Percentiles rank a stretch among this genome's conserved stretches.
Conservation (phyloP, 176 grass and related monocot species). For the Eragrostis nindensis region DNA sequence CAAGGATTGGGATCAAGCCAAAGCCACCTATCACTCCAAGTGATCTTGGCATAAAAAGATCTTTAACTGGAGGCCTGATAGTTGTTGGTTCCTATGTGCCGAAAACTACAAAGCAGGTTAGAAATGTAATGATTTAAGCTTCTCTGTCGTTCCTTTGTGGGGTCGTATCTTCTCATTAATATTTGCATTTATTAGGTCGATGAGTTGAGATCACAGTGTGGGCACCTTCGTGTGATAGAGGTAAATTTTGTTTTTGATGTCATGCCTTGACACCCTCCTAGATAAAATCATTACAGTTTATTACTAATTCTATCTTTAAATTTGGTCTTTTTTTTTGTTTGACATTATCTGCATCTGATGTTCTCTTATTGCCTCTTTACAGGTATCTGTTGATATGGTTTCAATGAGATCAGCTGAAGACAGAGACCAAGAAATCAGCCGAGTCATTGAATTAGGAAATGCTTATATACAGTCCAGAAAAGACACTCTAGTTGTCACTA, state of each 20-base stretch:
- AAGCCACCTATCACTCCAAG: conserved; percentile 72
- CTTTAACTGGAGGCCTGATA: conserved; percentile 86
- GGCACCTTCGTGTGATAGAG: conserved; percentile 74
- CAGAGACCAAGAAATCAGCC: conserved; percentile 79
- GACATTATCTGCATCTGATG: conserved; percentile 35
- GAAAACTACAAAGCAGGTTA: conserved; percentile 98
- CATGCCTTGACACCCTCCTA: conserved; percentile 10
- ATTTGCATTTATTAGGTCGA: conserved; percentile 70
- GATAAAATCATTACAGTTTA: conserved; percentile 30
- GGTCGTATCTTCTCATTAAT: conserved; percentile 28
- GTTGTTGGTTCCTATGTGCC: conserved; percentile 98
- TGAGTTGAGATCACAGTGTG: conserved; percentile 62
- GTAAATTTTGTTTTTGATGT: conserved; percentile 50
- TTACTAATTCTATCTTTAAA: conserved; percentile 21
- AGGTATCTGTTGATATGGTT: conserved; percentile 89
- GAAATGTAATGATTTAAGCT: conserved; percentile 10
- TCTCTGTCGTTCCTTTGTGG: not conserved
- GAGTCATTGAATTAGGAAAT: conserved; percentile 71
- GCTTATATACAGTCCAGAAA: conserved; percentile 73
- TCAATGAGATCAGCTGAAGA: conserved; percentile 77
- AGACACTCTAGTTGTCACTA: conserved; percentile 91
- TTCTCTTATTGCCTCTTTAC: conserved; percentile 40
- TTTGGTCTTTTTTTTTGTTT: conserved; percentile 28
- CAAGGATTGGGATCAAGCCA: conserved; percentile 85
- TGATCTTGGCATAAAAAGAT: conserved; percentile 81